Evolutionary conservation across 352 stramenopile species (phyloP).

Genomic region (Phytophthora boehmeriae): DNA sequence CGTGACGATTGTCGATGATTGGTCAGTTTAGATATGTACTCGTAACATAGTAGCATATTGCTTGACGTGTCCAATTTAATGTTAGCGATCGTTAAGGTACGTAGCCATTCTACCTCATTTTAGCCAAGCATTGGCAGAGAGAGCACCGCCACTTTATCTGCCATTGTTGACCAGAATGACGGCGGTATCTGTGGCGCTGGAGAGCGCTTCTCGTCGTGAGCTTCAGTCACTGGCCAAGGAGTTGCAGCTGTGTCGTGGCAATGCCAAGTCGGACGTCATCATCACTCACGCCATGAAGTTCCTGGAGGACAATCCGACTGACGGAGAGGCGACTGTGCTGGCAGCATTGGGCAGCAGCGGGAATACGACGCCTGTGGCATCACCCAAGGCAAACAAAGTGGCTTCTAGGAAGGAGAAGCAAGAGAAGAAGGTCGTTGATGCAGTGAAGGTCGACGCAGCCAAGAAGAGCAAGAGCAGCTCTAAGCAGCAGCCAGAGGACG

Average conservation of each 20-base stretch:
- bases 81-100: too few species aligned
- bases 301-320: conserved; percentile 36
- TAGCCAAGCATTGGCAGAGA: conserved; percentile 29
- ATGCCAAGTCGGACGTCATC: conserved; percentile 76
- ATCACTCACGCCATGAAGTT: conserved; percentile 51
- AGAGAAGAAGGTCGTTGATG: conserved; percentile 1
- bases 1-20: too few species aligned
- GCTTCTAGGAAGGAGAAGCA: conserved; percentile 17
- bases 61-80: too few species aligned
- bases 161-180: conserved; percentile 18
- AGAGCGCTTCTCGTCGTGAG: conserved; percentile 58
- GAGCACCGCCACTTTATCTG: conserved; percentile 9
- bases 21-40: too few species aligned
- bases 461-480: conserved; percentile 21
- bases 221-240: conserved; percentile 72
- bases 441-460: conserved; percentile 10
- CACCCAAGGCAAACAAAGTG: conserved; percentile 14
- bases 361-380: conserved; percentile 15
- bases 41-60: too few species aligned
- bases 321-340: conserved; percentile 48
- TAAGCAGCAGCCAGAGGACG: conserved; percentile 25
- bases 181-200: conserved; percentile 30
- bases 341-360: conserved; percentile 23
- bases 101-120: neutral
- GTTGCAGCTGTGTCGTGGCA: conserved; percentile 64